Percentiles rank a stretch among this genome's conserved stretches.
Conservation (phyloP, 2,329 filamentous ascomycete species). For the Phialophora expanda region DNA sequence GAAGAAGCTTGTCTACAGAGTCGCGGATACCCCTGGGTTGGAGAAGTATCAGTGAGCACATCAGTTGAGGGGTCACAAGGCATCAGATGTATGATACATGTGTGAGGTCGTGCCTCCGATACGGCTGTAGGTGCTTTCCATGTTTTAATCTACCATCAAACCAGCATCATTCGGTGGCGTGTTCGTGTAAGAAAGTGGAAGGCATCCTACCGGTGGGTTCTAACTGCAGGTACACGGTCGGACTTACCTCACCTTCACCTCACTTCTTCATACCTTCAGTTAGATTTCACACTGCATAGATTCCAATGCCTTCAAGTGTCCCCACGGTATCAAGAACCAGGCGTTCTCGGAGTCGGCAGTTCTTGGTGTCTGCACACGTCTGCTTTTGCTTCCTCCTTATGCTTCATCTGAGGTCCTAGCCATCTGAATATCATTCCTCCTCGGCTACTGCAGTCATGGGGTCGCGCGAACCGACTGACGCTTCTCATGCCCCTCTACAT, state of each 20-base stretch:
- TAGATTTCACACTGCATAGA: background rate
- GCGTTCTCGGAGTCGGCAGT: background rate
- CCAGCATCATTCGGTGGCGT: background rate
- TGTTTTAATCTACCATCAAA: background rate
- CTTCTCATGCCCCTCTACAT: background rate
- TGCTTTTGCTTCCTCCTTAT: background rate
- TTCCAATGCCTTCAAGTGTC: background rate
- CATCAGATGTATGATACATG: background rate
- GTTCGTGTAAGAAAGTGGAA: background rate
- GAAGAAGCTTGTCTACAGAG: conserved; percentile 12
- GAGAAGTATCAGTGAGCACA: conserved; percentile 6
- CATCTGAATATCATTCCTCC: too few relatives aligned
- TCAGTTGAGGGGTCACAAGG: background rate
- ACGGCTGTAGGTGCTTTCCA: background rate
- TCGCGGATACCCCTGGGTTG: background rate
- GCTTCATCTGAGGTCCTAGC: background rate
- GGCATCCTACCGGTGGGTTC: background rate
- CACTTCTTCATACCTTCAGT: background rate
- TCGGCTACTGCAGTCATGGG: too few relatives aligned
- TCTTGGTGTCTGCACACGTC: background rate
- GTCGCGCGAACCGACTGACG: too few relatives aligned
- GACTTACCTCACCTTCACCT: background rate
- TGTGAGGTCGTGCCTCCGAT: background rate
- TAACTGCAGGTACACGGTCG: background rate
- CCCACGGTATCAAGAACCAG: background rate